phyloP scores from a whole-genome alignment of 371 early-diverging fungal species.

The Polyrhizophydium stewartii region DNA sequence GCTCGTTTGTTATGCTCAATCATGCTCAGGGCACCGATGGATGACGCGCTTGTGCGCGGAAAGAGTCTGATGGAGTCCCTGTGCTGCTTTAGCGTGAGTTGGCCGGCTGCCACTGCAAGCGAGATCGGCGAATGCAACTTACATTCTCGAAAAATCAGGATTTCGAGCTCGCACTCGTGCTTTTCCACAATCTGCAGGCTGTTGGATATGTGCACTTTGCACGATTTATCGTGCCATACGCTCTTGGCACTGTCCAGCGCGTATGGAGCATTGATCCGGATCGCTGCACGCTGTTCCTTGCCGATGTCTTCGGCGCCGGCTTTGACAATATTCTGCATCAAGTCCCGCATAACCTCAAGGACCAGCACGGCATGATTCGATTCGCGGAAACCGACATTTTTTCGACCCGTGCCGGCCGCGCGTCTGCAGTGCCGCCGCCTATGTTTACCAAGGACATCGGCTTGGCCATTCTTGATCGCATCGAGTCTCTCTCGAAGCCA shows the following conservation, averaged over 20 bases:
- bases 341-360: conserved; percentile 11
- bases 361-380: conserved; percentile 4
- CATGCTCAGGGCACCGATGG: conserved; percentile 1
- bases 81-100: neutral
- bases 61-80: conserved; percentile 6
- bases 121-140: no score
- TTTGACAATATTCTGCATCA: neutral
- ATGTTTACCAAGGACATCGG: conserved; percentile 2
- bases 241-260: conserved; percentile 7
- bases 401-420: no score
- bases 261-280: conserved; percentile 7
- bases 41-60: conserved; percentile 8
- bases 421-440: neutral
- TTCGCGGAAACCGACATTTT: conserved; percentile 4
- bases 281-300: conserved; percentile 12
- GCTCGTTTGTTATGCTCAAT: no score
- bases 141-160: no score
- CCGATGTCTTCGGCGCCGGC: conserved; percentile 6
- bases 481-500: no score
- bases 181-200: conserved; percentile 9
- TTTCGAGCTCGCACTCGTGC: conserved; percentile 1
- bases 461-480: neutral
- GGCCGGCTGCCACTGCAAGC: no score
- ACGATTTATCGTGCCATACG: conserved; percentile 9
- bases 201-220: conserved; percentile 13